A percentile compares a stretch with the other conserved stretches of the same genome.
phyloP scores from a whole-genome alignment of 192 early-diverging fungal species.

The Rhizophlyctis rosea region DNA sequence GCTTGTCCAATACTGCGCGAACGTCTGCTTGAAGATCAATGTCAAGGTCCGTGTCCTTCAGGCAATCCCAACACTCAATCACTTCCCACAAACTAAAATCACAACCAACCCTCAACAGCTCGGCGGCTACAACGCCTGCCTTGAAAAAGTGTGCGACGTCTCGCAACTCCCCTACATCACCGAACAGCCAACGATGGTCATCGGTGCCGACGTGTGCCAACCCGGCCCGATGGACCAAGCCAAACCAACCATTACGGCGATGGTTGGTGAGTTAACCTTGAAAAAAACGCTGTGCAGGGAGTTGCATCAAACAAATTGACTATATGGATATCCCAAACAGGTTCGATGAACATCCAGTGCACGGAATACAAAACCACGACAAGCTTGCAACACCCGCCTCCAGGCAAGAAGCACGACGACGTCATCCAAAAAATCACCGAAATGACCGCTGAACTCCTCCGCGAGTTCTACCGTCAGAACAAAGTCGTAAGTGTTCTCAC shows the following conservation, averaged over 20 bases:
- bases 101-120: background rate
- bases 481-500: too few species aligned
- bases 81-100: slow-evolving; percentile 1
- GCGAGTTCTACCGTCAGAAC: slow-evolving; percentile 33
- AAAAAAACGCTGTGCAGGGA: too few species aligned
- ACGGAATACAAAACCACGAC: background rate
- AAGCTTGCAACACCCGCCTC: slow-evolving; percentile 2
- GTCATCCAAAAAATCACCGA: slow-evolving; percentile 38
- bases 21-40: slow-evolving; percentile 80
- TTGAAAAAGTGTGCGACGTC: slow-evolving; percentile 47
- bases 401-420: background rate
- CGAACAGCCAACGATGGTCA: slow-evolving; percentile 60
- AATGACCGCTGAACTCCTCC: too few species aligned
- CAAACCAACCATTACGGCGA: slow-evolving; percentile 71
- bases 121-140: background rate
- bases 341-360: slow-evolving; percentile 52
- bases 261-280: too few species aligned
- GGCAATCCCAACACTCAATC: slow-evolving; percentile 4
- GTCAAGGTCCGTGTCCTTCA: slow-evolving; percentile 63
- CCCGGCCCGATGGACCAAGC: slow-evolving; percentile 12
- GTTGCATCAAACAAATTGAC: too few species aligned
- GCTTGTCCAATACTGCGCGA: slow-evolving; percentile 78
- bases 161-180: slow-evolving; percentile 25
- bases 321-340: too few species aligned
- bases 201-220: slow-evolving; percentile 75